Evolutionary conservation across 2,329 filamentous ascomycete species (phyloP).

Genomic region (Fusarium pseudocircinatum): DNA sequence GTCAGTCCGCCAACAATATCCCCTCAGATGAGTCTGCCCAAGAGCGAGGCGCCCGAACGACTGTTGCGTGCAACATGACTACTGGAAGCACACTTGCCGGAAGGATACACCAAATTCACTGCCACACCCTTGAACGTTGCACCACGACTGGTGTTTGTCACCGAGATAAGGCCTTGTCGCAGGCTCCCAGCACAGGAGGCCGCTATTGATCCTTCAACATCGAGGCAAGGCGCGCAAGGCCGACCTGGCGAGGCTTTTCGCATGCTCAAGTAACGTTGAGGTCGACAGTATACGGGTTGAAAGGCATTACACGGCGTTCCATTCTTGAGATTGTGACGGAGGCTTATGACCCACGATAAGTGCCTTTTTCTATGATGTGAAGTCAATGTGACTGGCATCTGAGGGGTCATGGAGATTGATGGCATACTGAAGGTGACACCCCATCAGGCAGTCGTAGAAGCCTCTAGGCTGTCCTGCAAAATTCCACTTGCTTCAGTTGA

Average conservation of each 20-base stretch:
- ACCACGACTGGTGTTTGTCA: background rate
- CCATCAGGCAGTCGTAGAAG: background rate
- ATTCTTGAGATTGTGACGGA: background rate
- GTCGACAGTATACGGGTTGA: background rate
- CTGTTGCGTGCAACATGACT: background rate
- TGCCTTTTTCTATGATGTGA: rapidly evolving
- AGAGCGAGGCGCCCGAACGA: background rate
- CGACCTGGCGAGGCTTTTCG: background rate
- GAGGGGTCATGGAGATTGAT: background rate
- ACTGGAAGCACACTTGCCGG: background rate
- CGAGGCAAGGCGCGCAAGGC: background rate
- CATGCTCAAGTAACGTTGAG: background rate
- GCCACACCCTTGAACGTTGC: background rate
- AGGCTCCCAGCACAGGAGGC: background rate
- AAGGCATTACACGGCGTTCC: background rate
- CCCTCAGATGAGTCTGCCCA: background rate
- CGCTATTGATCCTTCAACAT: background rate
- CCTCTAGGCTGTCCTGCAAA: background rate
- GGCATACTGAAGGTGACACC: rapidly evolving
- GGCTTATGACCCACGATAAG: rapidly evolving
- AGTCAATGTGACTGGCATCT: rapidly evolving
- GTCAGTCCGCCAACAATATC: no score
- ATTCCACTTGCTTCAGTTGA: rapidly evolving
- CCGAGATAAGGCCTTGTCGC: background rate
- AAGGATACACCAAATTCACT: background rate